These are phyloP conservation scores for Cladophialophora psammophila DNA, from an alignment of 2,329 filamentous ascomycete genomes.

Conservation along the genomic window DNA sequence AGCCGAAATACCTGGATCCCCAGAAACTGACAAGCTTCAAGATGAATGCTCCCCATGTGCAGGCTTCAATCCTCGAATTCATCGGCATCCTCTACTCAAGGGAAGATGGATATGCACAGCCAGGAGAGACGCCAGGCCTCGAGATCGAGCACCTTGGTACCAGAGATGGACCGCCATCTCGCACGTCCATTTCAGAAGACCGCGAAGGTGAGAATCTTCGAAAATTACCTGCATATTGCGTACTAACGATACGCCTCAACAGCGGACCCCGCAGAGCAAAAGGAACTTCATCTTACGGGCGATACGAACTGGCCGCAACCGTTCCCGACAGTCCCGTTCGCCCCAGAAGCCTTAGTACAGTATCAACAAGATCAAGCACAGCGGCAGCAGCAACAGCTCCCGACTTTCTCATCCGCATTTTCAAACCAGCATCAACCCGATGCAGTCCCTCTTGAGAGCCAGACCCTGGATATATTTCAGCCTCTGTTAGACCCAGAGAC, in stretches of 20 bases:
- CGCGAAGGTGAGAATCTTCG: too few species aligned
- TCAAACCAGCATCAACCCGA: too few species aligned
- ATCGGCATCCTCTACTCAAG: constrained; percentile 9
- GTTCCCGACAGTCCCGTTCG: too few species aligned
- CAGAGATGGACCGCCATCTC: not conserved
- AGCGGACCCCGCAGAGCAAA: too few species aligned
- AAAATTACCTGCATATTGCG: too few species aligned
- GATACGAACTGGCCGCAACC: too few species aligned
- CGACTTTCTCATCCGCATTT: not conserved
- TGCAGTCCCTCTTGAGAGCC: not conserved
- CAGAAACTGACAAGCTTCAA: constrained; percentile 23
- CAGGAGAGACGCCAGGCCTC: constrained; percentile 5
- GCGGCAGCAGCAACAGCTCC: not conserved
- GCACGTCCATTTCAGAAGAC: not conserved
- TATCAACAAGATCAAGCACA: too few species aligned
- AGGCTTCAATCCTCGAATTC: constrained; percentile 25
- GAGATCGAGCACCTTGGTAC: not conserved
- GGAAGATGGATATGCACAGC: constrained; percentile 7
- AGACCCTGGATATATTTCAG: constrained; percentile 17
- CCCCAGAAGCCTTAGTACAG: too few species aligned
- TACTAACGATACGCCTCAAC: too few species aligned
- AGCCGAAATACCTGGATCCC: constrained; percentile 20
- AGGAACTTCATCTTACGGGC: too few species aligned
- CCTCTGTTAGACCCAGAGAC: constrained; percentile 20
- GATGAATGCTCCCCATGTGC: constrained; percentile 11